Evolutionary conservation across 2,329 filamentous ascomycete species (phyloP), one percentile per base, ranked within the genome.

Genomic region (Trematosphaeria pertusa): DNA sequence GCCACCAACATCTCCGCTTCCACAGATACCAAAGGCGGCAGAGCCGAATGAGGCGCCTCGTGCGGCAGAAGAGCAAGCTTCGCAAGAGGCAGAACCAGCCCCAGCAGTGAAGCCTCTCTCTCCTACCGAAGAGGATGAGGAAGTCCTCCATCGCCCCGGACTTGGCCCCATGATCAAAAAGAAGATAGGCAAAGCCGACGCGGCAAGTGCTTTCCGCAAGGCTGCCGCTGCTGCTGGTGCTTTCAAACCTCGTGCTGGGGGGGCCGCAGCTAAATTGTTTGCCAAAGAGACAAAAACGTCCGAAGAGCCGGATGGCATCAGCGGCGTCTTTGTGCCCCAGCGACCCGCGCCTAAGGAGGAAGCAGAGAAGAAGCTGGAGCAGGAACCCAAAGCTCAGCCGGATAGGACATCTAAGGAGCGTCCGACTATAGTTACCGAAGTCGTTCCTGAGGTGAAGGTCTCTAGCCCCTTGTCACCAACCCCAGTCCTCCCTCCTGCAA

Each of bases 81-180:
- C 35, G 20, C 5, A 38, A 20, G 32, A 45, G 15, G 44, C 50
- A 3, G 44, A 46, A 30, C 17, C 31, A 21, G 17, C 40, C 22
- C 18, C 42, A 7, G 32, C 51, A 8, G 37, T 74, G 72, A 52
- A 78, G 81, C 18, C 73, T 70, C 17, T 65, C 71, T 24, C 75
- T 68, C 21, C 81, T 77, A 42, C 50, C 5, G 55, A 61, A 12
- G 46, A 68, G 79, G 78, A 72, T 71, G 81, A 81, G 20, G 79
- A 81, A 34, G 78, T 71, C 37, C 70, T 73, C 21, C 77, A 80
- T 56, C 78, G 89, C n/a, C 90, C 91, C 14, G 91, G 91, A 1
- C 80, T 96, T 5, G 91, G 91, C 0, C 90, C 91, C 2, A 96
- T 96, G 92, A 87, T 97, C 61, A 93, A 90, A 72, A 84, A 87